Base-by-base conservation (phyloP, 129 eudicot genomes). In the Tanacetum coccineum region DNA sequence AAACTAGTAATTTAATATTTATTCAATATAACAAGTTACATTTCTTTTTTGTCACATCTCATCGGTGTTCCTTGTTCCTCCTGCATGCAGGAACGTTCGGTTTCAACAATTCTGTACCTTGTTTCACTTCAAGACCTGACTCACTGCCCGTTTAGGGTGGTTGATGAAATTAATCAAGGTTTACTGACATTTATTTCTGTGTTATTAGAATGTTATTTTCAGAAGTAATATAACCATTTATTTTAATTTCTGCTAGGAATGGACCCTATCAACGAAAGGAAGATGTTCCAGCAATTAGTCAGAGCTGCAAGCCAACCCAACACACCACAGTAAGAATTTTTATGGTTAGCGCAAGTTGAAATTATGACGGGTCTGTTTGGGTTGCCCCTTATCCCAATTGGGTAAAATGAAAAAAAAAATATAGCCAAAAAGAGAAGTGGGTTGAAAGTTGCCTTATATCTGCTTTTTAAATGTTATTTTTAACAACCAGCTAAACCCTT, bases 161-260 rank as follows among this genome's bases (percentile, higher is more conserved):
- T 94, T 47, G 99, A 94, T 81, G 99, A 94, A 77, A 94, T 94
- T 19, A 94, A 94, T 61, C 99, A 94, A 80, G 99, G 98, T 93
- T 62, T 66, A 68, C 59, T 14, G 19, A 54, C 26, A 45, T 20
- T 49, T 64, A 36, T 59, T 74, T 53, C 19, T 17, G 21, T 21
- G 2, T 39, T 28, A 36, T 77, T 18, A 53, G 49, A 10, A 26
- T 66, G 46, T 68, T 64, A 7, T 3, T 7, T 25, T 8, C 18
- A 13, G 26, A 4, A 45, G 6, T 22, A 17, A 63, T 47, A 5
- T 13, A 48, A 20, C 25, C 4, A 1, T 66, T 46, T 14, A 14
- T 70, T 42, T 68, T 66, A 32, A 25, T 70, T 44, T 66, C 14
- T 36, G 14, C 60, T 51, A 93, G 98, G 99, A 60, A 94, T 94